Conservation (phyloP, 2,329 filamentous ascomycete species). For the Trichoderma oligosporum region DNA sequence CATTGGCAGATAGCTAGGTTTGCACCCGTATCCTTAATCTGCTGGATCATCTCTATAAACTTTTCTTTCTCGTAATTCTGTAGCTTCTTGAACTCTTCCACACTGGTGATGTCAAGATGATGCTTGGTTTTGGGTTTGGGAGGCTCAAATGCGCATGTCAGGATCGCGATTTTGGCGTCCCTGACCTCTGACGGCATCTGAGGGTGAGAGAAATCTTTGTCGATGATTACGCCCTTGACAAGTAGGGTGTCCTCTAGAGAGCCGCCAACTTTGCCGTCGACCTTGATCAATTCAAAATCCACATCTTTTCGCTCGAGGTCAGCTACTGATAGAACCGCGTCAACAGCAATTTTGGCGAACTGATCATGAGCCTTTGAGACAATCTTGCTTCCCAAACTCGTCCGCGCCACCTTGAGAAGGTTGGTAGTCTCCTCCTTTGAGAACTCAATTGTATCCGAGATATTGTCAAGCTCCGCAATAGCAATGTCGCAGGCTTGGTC, state of each 20-base stretch:
- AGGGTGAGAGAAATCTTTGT: constrained; percentile 99
- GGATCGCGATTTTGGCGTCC: constrained; percentile 94
- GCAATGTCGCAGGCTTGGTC: constrained; percentile 97
- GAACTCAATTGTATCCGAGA: constrained; percentile 89
- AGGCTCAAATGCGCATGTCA: constrained; percentile 97
- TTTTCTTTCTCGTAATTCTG: constrained; percentile 95
- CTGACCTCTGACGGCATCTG: constrained; percentile 96
- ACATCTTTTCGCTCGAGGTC: constrained; percentile 96
- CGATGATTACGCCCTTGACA: constrained; percentile 96
- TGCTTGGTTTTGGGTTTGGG: constrained; percentile 99
- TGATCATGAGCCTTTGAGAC: constrained; percentile 98
- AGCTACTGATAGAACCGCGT: constrained; percentile 93
- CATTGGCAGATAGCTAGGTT: constrained; percentile 99
- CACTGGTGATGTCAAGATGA: constrained; percentile 93
- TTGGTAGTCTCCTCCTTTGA: constrained; percentile 75
- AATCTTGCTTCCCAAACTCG: constrained; percentile 96
- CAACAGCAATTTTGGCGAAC: constrained; percentile 94
- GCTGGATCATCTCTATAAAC: constrained; percentile 97
- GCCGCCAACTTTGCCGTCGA: constrained; percentile 96
- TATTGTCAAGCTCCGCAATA: constrained; percentile 84
- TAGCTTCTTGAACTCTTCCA: constrained; percentile 97
- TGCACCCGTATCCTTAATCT: constrained; percentile 95
- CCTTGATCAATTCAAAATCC: constrained; percentile 98
- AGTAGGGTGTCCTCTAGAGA: constrained; percentile 88
- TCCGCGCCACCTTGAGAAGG: constrained; percentile 90